phyloP scores from a whole-genome alignment of 2,329 filamentous ascomycete genomes.

The Venturia effusa region DNA sequence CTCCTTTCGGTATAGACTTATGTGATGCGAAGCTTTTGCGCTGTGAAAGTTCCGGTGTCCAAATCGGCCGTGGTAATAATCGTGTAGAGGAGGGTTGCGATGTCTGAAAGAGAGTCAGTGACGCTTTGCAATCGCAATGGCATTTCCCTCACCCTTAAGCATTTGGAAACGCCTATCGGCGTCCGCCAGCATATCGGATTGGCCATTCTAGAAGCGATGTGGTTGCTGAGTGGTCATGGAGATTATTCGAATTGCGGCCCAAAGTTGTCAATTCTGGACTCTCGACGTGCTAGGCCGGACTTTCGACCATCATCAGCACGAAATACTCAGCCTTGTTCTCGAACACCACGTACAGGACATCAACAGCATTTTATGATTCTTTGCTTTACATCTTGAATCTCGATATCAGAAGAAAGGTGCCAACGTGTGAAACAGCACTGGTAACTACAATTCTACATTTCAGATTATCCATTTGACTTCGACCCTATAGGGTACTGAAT shows the following conservation, averaged over 20 bases:
- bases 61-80: not conserved
- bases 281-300: not conserved
- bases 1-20: not conserved
- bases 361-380: not conserved
- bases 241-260: not conserved
- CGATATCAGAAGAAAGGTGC: not conserved
- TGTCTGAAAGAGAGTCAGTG: not conserved
- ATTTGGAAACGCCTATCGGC: conserved; percentile 31
- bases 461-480: too few relatives aligned
- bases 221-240: not conserved
- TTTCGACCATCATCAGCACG: not conserved
- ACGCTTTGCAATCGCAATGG: not conserved
- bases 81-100: not conserved
- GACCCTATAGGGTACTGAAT: too few relatives aligned
- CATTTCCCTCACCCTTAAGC: conserved; percentile 26
- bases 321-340: not conserved
- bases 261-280: not conserved
- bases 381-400: not conserved
- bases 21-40: conserved; percentile 6
- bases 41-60: not conserved
- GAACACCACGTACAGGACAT: not conserved
- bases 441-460: too few relatives aligned
- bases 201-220: conserved; percentile 25
- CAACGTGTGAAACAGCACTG: too few relatives aligned
- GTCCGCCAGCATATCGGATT: conserved; percentile 33